Base-by-base conservation (phyloP, 2,329 filamentous ascomycete species). In the Fusarium albidum region DNA sequence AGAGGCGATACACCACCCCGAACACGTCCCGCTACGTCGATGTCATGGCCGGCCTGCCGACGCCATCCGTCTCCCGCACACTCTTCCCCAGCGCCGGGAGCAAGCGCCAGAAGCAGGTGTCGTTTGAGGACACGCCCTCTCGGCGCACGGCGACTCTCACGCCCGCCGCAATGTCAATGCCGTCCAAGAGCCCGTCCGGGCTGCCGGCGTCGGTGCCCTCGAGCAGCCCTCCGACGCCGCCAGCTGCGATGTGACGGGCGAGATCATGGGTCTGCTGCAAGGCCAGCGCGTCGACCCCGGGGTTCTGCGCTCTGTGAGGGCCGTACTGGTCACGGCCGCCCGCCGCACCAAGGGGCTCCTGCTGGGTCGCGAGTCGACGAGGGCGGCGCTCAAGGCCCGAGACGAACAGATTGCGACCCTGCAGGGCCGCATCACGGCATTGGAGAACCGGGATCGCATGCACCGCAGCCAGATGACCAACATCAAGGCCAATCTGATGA, bases 321-420 rank as follows among this genome's bases (percentile, higher is more conserved):
- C 60, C 18, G 62, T 83, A 8, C 74, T 91, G 27, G 76, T 79
- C 29, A 81, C 74, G 37, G 79, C 90, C 59, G 81, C 83, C 13
- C 72, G 86, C 44, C 80, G 79, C 44, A 78, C 80, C 0, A 83
- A 82, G 63, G 90, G 89, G 0, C 77, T 90, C 15, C 77, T 79
- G 32, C 81, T 81, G 56, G 88, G 88, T 1, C 77, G 89, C 3
- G 89, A 94, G 54, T 82, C 88, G 7, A 80, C 83, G 4, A 75
- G 90, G n/a, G 70, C 82, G 9, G 82, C 81, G 5, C 67, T 91
- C 28, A 86, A 84, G 66, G 78, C 79, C 5, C 87, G 86, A 59
- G 87, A 94, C 26, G 66, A 66, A n/a, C 69, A 66, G 43, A 72
- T 75, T 34, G 70, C 70, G 5, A 56, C 61, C 45, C 53, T 81